A percentile compares a stretch with the other conserved stretches of the same genome.
These are phyloP conservation scores for Tulasnella sp. DNA, from an alignment of 768 basidiomycete species.

Conservation along the genomic window DNA sequence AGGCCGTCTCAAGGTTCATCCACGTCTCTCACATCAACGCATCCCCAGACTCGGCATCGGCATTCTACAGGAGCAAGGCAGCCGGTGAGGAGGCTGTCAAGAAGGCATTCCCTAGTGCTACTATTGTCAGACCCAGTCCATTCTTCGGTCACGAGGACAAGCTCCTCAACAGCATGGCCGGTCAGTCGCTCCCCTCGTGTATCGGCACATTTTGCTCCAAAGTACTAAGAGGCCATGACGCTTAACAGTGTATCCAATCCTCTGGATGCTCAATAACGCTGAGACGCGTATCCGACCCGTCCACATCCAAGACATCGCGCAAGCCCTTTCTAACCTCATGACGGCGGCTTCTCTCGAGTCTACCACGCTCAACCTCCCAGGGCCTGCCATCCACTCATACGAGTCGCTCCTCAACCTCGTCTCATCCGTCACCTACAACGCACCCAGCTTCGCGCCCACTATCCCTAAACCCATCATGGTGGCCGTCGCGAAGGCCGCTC, in stretches of 20 bases:
- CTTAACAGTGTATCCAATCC: conserved; percentile 69
- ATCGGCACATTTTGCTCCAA: not conserved
- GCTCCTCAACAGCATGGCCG: conserved; percentile 80
- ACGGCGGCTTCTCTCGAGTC: conserved; percentile 27
- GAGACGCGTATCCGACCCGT: conserved; percentile 82
- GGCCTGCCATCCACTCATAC: conserved; percentile 76
- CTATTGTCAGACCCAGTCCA: conserved; percentile 72
- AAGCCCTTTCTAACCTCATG: conserved; percentile 75
- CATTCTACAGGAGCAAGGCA: conserved; percentile 81
- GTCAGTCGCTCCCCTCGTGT: conserved; percentile 39
- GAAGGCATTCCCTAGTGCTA: conserved; percentile 72
- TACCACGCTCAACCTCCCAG: conserved; percentile 67
- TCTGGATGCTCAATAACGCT: conserved; percentile 88
- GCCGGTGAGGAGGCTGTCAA: conserved; percentile 83
- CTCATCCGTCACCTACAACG: conserved; percentile 65
- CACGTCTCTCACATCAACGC: conserved; percentile 97
- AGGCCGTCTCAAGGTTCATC: conserved; percentile 73
- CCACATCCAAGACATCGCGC: conserved; percentile 91
- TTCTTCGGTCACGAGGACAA: conserved; percentile 97
- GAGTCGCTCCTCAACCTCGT: conserved; percentile 49
- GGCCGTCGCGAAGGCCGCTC: conserved; percentile 49
- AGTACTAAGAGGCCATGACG: not conserved
- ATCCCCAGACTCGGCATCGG: conserved; percentile 60
- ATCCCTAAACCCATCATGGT: conserved; percentile 66
- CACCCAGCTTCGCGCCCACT: conserved; percentile 58